Evolutionary conservation across 2,329 filamentous ascomycete genomes (phyloP).

Genomic region (Aspergillus chevalieri): DNA sequence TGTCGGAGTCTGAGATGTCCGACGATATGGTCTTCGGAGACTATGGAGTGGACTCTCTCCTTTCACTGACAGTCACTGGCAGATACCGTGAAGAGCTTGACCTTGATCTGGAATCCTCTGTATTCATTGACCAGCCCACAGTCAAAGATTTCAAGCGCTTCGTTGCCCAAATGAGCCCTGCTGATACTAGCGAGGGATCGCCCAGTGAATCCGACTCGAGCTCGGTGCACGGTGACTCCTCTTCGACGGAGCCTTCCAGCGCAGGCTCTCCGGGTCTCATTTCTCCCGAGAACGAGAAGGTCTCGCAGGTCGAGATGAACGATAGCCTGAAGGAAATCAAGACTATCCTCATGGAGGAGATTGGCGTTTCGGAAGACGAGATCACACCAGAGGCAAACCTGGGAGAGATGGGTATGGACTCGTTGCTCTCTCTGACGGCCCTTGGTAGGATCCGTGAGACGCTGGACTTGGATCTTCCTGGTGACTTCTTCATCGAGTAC

Average conservation of each 20-base stretch:
- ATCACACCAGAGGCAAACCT: slow-evolving; percentile 36
- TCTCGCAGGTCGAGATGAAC: slow-evolving; percentile 17
- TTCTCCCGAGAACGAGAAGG: slow-evolving; percentile 23
- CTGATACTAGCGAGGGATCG: slow-evolving; percentile 25
- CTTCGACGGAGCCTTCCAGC: slow-evolving; percentile 29
- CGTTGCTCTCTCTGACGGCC: slow-evolving; percentile 41
- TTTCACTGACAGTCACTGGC: slow-evolving; percentile 56
- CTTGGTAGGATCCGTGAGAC: slow-evolving; percentile 41
- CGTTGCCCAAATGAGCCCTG: slow-evolving; percentile 34
- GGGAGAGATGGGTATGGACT: slow-evolving; percentile 41
- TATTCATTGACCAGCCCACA: slow-evolving; percentile 56
- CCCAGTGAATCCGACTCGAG: slow-evolving; percentile 25
- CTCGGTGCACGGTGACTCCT: slow-evolving; percentile 17
- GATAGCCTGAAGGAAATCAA: slow-evolving; percentile 36
- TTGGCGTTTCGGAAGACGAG: slow-evolving; percentile 37
- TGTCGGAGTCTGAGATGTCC: slow-evolving; percentile 53
- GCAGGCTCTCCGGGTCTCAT: slow-evolving; percentile 28
- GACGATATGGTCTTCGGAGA: slow-evolving; percentile 57
- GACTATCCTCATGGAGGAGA: slow-evolving; percentile 39
- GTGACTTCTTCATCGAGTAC: slow-evolving; percentile 41
- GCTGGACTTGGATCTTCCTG: slow-evolving; percentile 36
- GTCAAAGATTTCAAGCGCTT: slow-evolving; percentile 57
- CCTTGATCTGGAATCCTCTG: slow-evolving; percentile 52
- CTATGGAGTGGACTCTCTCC: slow-evolving; percentile 56
- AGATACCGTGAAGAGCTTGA: slow-evolving; percentile 57